These are phyloP conservation scores for Aureobasidium pullulans DNA, from an alignment of 2,329 filamentous ascomycete genomes.

Conservation along the genomic window DNA sequence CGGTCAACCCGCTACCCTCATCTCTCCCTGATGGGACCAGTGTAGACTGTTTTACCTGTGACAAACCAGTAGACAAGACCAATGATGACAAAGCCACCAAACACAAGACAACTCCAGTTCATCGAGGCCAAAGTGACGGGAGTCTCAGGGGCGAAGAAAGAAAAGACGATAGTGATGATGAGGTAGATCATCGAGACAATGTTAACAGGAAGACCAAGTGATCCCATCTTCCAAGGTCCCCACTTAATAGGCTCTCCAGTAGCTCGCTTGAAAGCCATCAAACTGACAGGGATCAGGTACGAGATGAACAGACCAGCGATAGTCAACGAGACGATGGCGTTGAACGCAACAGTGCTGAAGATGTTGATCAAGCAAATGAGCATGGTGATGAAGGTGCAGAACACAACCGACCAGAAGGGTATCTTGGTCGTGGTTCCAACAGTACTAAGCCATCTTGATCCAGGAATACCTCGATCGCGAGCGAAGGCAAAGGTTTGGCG, in stretches of 20 bases:
- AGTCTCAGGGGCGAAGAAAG: conserved; percentile 36
- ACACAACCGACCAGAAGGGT: conserved; percentile 16
- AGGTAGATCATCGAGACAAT: conserved; percentile 14
- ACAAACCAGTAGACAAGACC: no score
- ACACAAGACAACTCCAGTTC: conserved; percentile 3
- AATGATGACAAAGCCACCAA: no score
- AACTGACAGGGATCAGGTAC: conserved; percentile 37
- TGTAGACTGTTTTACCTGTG: no score
- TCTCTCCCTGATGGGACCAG: no score
- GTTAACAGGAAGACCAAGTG: conserved; percentile 7
- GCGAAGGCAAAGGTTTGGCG: conserved; percentile 38
- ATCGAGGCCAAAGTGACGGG: conserved; percentile 20
- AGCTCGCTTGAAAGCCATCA: conserved; percentile 25
- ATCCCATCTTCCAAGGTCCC: conserved; percentile 25
- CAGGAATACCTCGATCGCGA: conserved; percentile 36
- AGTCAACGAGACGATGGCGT: conserved; percentile 47
- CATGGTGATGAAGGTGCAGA: conserved; percentile 25
- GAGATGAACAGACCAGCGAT: conserved; percentile 45
- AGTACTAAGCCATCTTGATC: conserved; percentile 27
- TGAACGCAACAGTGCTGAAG: conserved; percentile 45
- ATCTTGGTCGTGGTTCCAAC: conserved; percentile 21
- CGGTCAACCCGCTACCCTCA: no score
- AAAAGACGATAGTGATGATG: conserved; percentile 28
- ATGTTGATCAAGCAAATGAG: conserved; percentile 46
- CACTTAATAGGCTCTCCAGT: conserved; percentile 25